These are phyloP conservation scores for Blastobotrys apis DNA, from an alignment of 1,139 yeast species.

Conservation along the genomic window DNA sequence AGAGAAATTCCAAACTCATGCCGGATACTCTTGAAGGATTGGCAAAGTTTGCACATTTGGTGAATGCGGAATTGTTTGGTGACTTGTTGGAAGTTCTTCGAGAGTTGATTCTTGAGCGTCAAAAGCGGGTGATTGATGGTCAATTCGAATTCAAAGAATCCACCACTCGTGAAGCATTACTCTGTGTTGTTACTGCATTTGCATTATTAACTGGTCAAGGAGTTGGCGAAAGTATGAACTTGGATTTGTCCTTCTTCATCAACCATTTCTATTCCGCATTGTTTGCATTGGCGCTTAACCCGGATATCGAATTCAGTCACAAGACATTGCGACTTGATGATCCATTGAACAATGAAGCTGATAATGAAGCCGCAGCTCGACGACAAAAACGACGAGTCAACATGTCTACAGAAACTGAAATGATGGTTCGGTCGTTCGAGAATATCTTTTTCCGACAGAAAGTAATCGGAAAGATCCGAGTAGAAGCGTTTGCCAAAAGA, in stretches of 20 bases:
- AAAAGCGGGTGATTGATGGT: conserved; percentile 37
- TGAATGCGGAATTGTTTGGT: conserved; percentile 86
- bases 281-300: conserved; percentile 65
- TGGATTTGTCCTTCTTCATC: conserved; percentile 51
- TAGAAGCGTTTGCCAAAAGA: conserved; percentile 80
- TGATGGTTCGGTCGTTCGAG: conserved; percentile 72
- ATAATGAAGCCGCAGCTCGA: background rate
- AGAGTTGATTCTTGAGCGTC: conserved; percentile 59
- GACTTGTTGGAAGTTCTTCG: conserved; percentile 85
- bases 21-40: conserved; percentile 89
- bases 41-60: conserved; percentile 85
- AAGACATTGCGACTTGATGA: conserved; percentile 75
- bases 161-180: conserved; percentile 61
- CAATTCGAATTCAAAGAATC: conserved; percentile 39
- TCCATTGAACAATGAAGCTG: conserved; percentile 45
- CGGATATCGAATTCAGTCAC: conserved; percentile 82
- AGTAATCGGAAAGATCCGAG: conserved; percentile 66
- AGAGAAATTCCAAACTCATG: conserved; percentile 60
- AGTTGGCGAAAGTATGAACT: conserved; percentile 39
- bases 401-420: conserved; percentile 84
- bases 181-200: conserved; percentile 88
- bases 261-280: conserved; percentile 65
- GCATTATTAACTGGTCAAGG: conserved; percentile 75
- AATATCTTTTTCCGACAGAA: conserved; percentile 74
- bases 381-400: conserved; percentile 64